phyloP scores from a whole-genome alignment of 148 eudicot species.

The Rhododendron simsii region DNA sequence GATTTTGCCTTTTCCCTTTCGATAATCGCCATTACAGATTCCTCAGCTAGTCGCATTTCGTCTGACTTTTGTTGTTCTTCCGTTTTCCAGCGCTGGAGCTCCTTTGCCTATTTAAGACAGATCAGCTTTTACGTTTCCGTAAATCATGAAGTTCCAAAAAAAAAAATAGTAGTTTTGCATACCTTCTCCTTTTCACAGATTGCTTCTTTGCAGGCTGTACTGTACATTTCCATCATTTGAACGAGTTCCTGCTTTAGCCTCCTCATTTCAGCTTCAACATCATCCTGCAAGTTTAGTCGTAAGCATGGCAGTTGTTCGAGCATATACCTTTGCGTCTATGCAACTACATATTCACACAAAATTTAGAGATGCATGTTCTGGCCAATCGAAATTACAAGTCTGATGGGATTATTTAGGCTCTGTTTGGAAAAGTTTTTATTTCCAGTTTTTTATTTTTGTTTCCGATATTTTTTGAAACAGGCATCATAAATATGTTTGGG shows the following conservation, averaged over 20 bases:
- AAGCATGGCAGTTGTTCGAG: neutral
- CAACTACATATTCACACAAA: neutral
- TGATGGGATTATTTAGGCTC: neutral
- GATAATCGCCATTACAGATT: constrained; percentile 30
- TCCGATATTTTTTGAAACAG: too few species aligned
- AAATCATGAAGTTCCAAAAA: neutral
- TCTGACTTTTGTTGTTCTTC: constrained; percentile 58
- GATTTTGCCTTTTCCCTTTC: constrained; percentile 57
- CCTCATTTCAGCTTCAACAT: constrained; percentile 74
- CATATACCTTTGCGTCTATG: neutral
- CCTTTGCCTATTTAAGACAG: constrained; percentile 44
- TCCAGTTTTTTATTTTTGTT: too few species aligned
- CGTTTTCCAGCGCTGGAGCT: constrained; percentile 71
- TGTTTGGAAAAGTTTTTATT: too few species aligned
- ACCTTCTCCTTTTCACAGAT: constrained; percentile 68
- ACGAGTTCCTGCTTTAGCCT: constrained; percentile 60
- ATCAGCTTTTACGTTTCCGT: neutral
- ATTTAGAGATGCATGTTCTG: neutral
- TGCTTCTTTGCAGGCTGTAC: constrained; percentile 79
- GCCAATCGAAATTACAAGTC: neutral
- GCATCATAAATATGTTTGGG: too few species aligned
- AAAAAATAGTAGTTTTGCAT: neutral
- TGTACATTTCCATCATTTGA: constrained; percentile 86
- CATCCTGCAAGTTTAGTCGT: constrained; percentile 46
- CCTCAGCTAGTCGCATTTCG: constrained; percentile 43